Percentiles rank a stretch among this genome's conserved stretches.
phyloP scores from a whole-genome alignment of 768 basidiomycete genomes.

The Polyporus arcularius region DNA sequence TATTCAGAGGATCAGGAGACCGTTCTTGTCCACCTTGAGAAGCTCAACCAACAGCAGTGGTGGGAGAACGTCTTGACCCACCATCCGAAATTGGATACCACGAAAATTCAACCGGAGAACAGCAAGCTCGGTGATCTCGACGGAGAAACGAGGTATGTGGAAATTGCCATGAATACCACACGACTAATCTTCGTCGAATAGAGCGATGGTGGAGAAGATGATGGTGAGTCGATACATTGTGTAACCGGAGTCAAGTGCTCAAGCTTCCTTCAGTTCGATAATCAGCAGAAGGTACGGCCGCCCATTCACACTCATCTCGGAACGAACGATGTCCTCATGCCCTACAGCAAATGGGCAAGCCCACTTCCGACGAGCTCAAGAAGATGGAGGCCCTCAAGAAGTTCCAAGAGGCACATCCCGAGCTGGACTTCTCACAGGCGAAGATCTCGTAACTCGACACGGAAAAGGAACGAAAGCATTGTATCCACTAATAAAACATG shows the following conservation, averaged over 20 bases:
- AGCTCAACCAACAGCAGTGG: conserved; percentile 88
- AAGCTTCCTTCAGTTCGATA: conserved; percentile 58
- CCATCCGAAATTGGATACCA: conserved; percentile 96
- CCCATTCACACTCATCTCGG: not conserved
- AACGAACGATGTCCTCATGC: not conserved
- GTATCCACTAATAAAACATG: not conserved
- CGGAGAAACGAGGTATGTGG: conserved; percentile 79
- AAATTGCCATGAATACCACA: not conserved
- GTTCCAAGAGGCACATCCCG: conserved; percentile 89
- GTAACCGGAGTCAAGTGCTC: not conserved
- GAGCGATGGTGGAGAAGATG: conserved; percentile 99
- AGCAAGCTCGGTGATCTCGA: conserved; percentile 96
- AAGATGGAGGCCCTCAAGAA: conserved; percentile 90
- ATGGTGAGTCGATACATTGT: conserved; percentile 69
- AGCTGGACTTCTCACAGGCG: conserved; percentile 92
- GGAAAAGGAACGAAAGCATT: not conserved
- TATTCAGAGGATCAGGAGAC: conserved; percentile 72
- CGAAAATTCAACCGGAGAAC: conserved; percentile 92
- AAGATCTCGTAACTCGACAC: conserved; percentile 63
- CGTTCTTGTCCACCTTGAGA: conserved; percentile 80
- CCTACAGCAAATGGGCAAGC: conserved; percentile 87
- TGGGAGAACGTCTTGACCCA: conserved; percentile 97
- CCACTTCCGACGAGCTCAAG: conserved; percentile 91
- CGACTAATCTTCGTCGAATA: conserved; percentile 28
- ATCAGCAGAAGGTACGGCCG: conserved; percentile 64